These are phyloP conservation scores for Hypomyces rosellus DNA, from an alignment of 2,329 filamentous ascomycete genomes.

Conservation along the genomic window DNA sequence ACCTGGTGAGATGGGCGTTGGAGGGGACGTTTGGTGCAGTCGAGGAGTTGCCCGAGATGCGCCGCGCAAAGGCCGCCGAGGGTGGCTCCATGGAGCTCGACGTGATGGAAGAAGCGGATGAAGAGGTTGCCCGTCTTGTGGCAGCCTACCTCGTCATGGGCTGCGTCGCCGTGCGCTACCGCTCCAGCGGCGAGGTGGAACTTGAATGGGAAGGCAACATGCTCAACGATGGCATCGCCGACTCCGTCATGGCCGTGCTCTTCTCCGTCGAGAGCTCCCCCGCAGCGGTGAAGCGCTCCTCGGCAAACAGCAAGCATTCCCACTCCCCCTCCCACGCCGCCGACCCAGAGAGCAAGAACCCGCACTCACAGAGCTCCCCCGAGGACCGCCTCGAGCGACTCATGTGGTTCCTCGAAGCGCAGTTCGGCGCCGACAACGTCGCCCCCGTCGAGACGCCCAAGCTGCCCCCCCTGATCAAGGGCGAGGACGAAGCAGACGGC, in stretches of 20 bases:
- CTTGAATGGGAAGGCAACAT: conserved; percentile 98
- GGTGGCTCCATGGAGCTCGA: conserved; percentile 14
- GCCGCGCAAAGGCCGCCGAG: conserved; percentile 24
- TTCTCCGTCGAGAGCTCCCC: conserved; percentile 90
- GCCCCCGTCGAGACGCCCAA: conserved; percentile 65
- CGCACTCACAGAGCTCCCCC: conserved; percentile 64
- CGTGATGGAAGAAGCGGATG: conserved; percentile 51
- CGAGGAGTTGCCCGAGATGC: conserved; percentile 58
- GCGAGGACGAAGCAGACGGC: conserved; percentile 18
- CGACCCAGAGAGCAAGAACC: conserved; percentile 45
- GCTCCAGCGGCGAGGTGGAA: conserved; percentile 71
- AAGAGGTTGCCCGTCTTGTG: conserved; percentile 52
- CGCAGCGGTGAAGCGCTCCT: conserved; percentile 75
- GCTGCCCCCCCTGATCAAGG: conserved; percentile 35
- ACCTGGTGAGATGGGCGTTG: conserved; percentile 87
- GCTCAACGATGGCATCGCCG: conserved; percentile 96
- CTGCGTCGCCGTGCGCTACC: conserved; percentile 76
- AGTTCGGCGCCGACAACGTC: conserved; percentile 83
- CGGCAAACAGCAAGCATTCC: conserved; percentile 25
- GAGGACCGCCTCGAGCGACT: conserved; percentile 77
- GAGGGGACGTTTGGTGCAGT: conserved; percentile 91
- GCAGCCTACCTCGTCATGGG: conserved; percentile 76
- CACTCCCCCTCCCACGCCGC: conserved; percentile 40
- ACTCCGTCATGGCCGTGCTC: conserved; percentile 89
- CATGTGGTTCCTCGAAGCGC: conserved; percentile 93